Evolutionary conservation across 148 eudicot species (phyloP), one percentile per base, ranked within the genome.

Genomic region (Hydrangea macrophylla): DNA sequence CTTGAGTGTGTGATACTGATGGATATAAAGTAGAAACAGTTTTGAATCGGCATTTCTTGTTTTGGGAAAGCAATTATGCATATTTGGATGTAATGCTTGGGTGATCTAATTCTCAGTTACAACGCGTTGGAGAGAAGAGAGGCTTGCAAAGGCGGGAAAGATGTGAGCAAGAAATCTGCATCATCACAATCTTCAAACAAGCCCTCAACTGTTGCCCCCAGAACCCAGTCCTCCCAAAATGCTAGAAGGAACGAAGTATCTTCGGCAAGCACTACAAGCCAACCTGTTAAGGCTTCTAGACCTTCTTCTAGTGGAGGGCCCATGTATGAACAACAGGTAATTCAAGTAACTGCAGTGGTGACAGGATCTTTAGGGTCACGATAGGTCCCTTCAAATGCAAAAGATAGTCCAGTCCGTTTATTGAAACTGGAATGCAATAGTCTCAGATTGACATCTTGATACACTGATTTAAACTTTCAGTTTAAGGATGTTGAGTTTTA

Each of bases 111-210:
- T 65, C 17, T 50, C 65, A 89, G 96, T 69, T 92, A 89, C 84
- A 89, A 92, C 69, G 80, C 98, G 53, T 36, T 87, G 60, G 98
- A 92, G 79, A 84, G 98, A 65, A 84, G 96, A 76, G 96, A 89
- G 60, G 67, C 83, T 35, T 85, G 86, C 65, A 92, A 85, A 78
- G 96, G 96, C 45, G 90, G 80, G 30, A 89, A 82, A 90, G 98
- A 90, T 33, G 78, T 60, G 11, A 66, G 79, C 85, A 89, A 81
- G 84, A 92, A 72, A 78, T 74, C 76, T 55, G 84, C 86, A 25
- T 27, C 85, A 10, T 74, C 89, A 54, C 90, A 87, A 56, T 18
- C 89, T 66, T 68, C 92, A 18, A 64, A 71, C 36, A 89, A 80
- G 70, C 67, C 75, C 55, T 70, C 81, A 10, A 39, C 84, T 28